A percentile compares a stretch with the other conserved stretches of the same genome.
phyloP scores from a whole-genome alignment of 352 stramenopile genomes.

The Phytophthora podocarpi region DNA sequence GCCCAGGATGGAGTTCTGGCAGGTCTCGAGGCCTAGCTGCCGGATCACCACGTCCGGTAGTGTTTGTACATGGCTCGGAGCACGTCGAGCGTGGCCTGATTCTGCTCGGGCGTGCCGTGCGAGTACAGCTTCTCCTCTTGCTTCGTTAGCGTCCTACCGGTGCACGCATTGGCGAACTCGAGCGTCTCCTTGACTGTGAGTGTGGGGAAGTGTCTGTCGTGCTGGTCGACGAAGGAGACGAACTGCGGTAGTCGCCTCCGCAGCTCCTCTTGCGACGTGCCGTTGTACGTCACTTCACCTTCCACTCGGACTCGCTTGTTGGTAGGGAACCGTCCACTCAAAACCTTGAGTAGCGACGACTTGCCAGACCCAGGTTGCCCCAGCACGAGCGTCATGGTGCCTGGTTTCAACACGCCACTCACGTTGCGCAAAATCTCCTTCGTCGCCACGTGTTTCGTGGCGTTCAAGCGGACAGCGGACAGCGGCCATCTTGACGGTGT shows the following conservation, averaged over 20 bases:
- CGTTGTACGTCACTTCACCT: conserved; percentile 23
- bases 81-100: too few relatives aligned
- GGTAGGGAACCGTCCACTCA: conserved; percentile 22
- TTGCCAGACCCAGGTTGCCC: conserved; percentile 13
- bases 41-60: conserved; percentile 10
- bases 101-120: too few relatives aligned
- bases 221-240: conserved; percentile 30
- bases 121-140: too few relatives aligned
- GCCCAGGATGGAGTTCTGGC: conserved; percentile 21
- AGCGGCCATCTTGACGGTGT: conserved; percentile 18
- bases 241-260: conserved; percentile 23
- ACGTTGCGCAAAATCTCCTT: conserved; percentile 24
- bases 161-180: conserved; percentile 29
- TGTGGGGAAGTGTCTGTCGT: conserved; percentile 27
- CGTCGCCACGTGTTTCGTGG: conserved; percentile 14
- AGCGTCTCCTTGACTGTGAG: conserved; percentile 32
- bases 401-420: conserved; percentile 30
- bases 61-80: too few relatives aligned
- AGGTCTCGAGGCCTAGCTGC: conserved; percentile 20
- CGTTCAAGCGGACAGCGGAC: too few relatives aligned
- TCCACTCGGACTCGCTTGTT: conserved; percentile 21
- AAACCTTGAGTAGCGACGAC: conserved; percentile 28
- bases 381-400: conserved; percentile 12
- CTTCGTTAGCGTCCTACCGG: too few relatives aligned
- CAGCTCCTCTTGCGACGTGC: neutral